These are phyloP conservation scores for Wickerhamiella azyma DNA, from an alignment of 805 yeast species.

Conservation along the genomic window DNA sequence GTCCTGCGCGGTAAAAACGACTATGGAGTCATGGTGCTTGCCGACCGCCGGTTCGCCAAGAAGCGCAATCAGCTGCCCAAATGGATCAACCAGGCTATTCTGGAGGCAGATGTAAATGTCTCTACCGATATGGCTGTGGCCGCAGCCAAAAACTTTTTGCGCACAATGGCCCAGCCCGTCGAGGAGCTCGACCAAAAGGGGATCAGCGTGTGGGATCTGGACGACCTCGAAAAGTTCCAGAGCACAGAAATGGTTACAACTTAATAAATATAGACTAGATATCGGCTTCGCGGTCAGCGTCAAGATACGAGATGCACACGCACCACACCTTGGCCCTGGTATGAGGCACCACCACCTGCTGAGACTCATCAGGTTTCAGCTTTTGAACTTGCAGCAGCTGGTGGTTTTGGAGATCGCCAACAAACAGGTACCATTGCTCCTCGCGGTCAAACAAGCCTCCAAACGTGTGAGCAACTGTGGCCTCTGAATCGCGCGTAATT, in stretches of 20 bases:
- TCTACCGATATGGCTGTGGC: slow-evolving; percentile 98
- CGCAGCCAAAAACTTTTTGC: slow-evolving; percentile 77
- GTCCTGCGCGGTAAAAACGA: slow-evolving; percentile 97
- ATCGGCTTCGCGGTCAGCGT: slow-evolving; percentile 64
- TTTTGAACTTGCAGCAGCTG: slow-evolving; percentile 65
- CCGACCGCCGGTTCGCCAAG: slow-evolving; percentile 81
- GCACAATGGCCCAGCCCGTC: slow-evolving; percentile 89
- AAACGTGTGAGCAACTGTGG: slow-evolving; percentile 44
- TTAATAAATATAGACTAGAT: background rate
- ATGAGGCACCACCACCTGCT: slow-evolving; percentile 26
- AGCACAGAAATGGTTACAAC: background rate
- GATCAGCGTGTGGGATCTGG: slow-evolving; percentile 79
- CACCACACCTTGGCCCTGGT: slow-evolving; percentile 65
- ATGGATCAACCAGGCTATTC: slow-evolving; percentile 90
- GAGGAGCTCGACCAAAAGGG: slow-evolving; percentile 87
- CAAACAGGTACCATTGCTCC: slow-evolving; percentile 62
- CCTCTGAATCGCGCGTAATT: slow-evolving; percentile 41
- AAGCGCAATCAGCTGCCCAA: slow-evolving; percentile 83
- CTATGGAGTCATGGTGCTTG: slow-evolving; percentile 96
- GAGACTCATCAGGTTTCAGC: slow-evolving; percentile 38
- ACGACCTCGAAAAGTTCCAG: slow-evolving; percentile 23
- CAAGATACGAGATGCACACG: slow-evolving; percentile 83
- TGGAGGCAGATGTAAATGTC: slow-evolving; percentile 80
- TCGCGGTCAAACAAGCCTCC: slow-evolving; percentile 32
- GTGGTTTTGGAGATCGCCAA: slow-evolving; percentile 50